Conservation (phyloP, 352 stramenopile species). For the Globisporangium uncinulatum region DNA sequence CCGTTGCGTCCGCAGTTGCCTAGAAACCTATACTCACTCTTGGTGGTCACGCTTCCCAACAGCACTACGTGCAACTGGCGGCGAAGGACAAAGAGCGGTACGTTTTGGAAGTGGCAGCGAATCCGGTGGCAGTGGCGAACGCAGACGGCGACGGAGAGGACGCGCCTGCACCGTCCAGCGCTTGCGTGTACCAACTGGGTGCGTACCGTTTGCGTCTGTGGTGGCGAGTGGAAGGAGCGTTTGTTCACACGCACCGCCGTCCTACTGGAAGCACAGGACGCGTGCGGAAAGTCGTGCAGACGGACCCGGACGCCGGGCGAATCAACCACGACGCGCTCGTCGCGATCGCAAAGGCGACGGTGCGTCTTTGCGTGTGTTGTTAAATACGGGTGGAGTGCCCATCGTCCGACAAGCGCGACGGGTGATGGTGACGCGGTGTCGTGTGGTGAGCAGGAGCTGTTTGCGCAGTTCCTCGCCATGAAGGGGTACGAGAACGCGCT, state of each 20-base stretch:
- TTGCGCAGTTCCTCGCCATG: conserved; percentile 83
- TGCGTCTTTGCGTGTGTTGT: conserved; percentile 15
- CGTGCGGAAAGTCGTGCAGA: conserved; percentile 92
- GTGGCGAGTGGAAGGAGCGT: too few relatives aligned
- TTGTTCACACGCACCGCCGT: not conserved
- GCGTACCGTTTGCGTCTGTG: not conserved
- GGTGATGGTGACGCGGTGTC: not conserved
- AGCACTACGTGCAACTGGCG: conserved; percentile 80
- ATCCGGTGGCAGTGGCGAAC: conserved; percentile 54
- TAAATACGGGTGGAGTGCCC: too few relatives aligned
- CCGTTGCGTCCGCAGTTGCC: too few relatives aligned
- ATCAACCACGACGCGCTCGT: conserved; percentile 91
- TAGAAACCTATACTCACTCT: not conserved
- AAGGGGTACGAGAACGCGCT: conserved; percentile 86
- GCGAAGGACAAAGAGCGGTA: conserved; percentile 86
- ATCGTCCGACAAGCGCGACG: too few relatives aligned
- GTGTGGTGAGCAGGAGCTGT: conserved; percentile 66
- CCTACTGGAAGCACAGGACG: conserved; percentile 36
- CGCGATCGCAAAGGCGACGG: conserved; percentile 90
- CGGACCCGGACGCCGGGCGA: conserved; percentile 89
- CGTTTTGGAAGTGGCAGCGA: conserved; percentile 64
- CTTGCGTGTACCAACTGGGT: conserved; percentile 56
- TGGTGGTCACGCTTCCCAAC: not conserved
- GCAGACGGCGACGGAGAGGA: conserved; percentile 31
- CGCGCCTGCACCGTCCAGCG: conserved; percentile 17